These are phyloP conservation scores for Phalaenopsis aphrodite DNA, from an alignment of 106 monocot species.

Conservation along the genomic window DNA sequence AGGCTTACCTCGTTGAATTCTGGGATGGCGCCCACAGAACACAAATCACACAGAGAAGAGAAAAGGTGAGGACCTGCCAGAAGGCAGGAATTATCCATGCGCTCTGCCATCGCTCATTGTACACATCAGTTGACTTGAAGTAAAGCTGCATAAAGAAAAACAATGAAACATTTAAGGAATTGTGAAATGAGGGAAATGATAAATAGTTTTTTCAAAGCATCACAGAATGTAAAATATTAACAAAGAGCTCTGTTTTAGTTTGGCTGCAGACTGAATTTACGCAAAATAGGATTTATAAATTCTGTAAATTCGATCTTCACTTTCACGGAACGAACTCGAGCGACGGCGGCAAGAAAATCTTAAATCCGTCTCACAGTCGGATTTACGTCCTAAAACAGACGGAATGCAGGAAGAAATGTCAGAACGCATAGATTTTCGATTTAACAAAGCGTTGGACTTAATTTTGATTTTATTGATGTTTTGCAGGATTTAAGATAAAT, in stretches of 20 bases:
- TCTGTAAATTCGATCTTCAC: too few relatives aligned
- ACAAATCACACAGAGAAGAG: conserved; percentile 76
- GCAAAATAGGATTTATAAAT: too few relatives aligned
- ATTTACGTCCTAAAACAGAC: too few relatives aligned
- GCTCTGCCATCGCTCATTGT: conserved; percentile 80
- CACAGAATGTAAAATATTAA: background rate
- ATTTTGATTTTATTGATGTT: too few relatives aligned
- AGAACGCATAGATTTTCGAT: too few relatives aligned
- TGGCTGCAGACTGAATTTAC: too few relatives aligned
- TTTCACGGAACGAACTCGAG: too few relatives aligned
- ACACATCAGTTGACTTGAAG: conserved; percentile 87
- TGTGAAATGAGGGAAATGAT: background rate
- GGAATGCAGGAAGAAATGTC: too few relatives aligned
- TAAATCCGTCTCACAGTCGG: too few relatives aligned
- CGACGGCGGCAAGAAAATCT: too few relatives aligned
- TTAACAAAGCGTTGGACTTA: too few relatives aligned
- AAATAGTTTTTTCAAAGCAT: background rate
- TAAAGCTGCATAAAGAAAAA: conserved; percentile 54
- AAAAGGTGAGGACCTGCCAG: conserved; percentile 87
- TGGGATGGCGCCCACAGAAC: conserved; percentile 88
- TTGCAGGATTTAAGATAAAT: too few relatives aligned
- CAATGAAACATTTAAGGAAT: background rate
- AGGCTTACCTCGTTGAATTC: conserved; percentile 72
- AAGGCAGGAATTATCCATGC: conserved; percentile 92
- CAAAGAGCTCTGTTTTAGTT: background rate